phyloP scores from a whole-genome alignment of 768 basidiomycete species.

The Boletus edulis region DNA sequence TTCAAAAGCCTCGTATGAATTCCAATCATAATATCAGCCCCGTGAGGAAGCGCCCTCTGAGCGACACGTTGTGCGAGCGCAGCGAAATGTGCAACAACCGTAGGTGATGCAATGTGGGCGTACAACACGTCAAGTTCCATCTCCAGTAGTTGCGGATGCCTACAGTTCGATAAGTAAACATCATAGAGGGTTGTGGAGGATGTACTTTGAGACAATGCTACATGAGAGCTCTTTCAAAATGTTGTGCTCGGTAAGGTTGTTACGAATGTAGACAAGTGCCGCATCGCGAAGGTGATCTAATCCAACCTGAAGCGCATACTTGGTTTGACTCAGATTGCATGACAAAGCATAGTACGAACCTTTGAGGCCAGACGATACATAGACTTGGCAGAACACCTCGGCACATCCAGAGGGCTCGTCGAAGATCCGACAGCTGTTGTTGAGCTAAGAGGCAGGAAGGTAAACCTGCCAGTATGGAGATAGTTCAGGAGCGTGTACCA shows the following conservation, averaged over 20 bases:
- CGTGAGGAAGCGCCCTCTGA: conserved; percentile 15
- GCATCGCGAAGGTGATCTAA: too few species aligned
- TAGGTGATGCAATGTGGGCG: conserved; percentile 9
- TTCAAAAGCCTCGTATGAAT: conserved; percentile 15
- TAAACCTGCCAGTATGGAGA: too few species aligned
- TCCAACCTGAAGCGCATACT: too few species aligned
- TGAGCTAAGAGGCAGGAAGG: too few species aligned
- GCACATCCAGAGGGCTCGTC: too few species aligned
- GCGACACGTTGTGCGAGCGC: conserved; percentile 11
- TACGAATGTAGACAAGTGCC: not conserved
- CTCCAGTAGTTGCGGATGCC: conserved; percentile 15
- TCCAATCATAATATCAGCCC: conserved; percentile 20
- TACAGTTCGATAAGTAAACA: not conserved
- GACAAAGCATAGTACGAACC: too few species aligned
- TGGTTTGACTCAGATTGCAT: too few species aligned
- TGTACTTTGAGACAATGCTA: conserved; percentile 17
- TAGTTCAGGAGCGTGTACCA: too few species aligned
- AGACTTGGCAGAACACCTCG: too few species aligned
- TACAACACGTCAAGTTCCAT: conserved; percentile 22
- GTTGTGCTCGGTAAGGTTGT: conserved; percentile 15
- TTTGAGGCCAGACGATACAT: too few species aligned
- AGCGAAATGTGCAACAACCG: conserved; percentile 8
- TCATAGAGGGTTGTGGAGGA: not conserved
- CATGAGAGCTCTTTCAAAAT: conserved; percentile 18
- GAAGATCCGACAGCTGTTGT: too few species aligned